Percentiles rank a stretch among this genome's conserved stretches.
phyloP scores from a whole-genome alignment of 805 yeast genomes.

The Debaryomyces maramus region DNA sequence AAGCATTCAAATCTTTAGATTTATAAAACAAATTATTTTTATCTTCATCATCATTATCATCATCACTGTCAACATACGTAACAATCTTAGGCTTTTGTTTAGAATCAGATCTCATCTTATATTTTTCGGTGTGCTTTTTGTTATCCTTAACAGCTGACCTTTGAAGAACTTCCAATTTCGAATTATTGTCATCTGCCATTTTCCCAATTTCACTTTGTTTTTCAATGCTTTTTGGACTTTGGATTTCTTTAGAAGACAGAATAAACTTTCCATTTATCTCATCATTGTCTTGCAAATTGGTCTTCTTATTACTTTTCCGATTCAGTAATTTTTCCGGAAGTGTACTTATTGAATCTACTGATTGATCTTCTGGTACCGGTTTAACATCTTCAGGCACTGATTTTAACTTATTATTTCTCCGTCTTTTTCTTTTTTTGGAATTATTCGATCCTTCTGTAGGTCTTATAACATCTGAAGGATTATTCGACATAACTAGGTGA shows the following conservation, averaged over 20 bases:
- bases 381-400: background rate
- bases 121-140: conserved; percentile 1
- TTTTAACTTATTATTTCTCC: conserved; percentile 26
- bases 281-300: conserved; percentile 20
- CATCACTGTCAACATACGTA: conserved; percentile 35
- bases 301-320: conserved; percentile 23
- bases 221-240: background rate
- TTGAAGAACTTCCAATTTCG: background rate
- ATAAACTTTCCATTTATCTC: background rate
- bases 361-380: conserved; percentile 1
- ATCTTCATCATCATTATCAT: conserved; percentile 20
- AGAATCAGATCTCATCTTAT: too few species aligned
- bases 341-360: background rate
- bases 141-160: conserved; percentile 1
- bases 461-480: conserved; percentile 8
- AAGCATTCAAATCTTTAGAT: conserved; percentile 4
- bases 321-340: conserved; percentile 2
- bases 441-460: conserved; percentile 5
- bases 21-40: conserved; percentile 6
- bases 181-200: background rate
- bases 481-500: conserved; percentile 15
- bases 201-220: background rate
- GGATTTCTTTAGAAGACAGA: background rate
- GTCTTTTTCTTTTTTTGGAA: conserved; percentile 28
- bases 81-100: conserved; percentile 23